Percentiles rank a stretch among this genome's conserved stretches.
These are phyloP conservation scores for Acacia acuminata DNA, from an alignment of 306 rosid species.

Conservation along the genomic window DNA sequence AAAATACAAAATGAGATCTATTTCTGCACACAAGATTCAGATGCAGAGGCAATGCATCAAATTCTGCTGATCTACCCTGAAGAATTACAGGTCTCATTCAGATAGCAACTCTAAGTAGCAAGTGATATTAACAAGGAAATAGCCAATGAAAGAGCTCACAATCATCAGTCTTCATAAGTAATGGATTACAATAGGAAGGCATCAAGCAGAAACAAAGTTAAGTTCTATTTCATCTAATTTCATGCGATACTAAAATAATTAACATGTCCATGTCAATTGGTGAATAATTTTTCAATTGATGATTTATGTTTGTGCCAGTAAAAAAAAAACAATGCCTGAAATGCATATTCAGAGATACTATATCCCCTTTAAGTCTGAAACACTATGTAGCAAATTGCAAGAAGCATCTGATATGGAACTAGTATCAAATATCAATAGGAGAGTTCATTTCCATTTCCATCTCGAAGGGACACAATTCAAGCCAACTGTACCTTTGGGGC, in stretches of 20 bases:
- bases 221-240: not conserved
- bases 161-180: not conserved
- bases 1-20: too few relatives aligned
- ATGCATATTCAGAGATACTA: not conserved
- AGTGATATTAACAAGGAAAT: not conserved
- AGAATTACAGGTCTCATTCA: not conserved
- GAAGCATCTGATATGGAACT: constrained; percentile 7
- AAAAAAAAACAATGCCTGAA: not conserved
- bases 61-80: not conserved
- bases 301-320: not conserved
- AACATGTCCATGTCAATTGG: not conserved
- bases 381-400: not conserved
- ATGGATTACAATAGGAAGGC: not conserved
- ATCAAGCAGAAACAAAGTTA: not conserved
- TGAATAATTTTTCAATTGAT: not conserved
- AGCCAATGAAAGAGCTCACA: not conserved
- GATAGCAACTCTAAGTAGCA: not conserved
- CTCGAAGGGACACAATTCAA: constrained; percentile 27
- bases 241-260: not conserved
- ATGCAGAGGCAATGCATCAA: too few relatives aligned
- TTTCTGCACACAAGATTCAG: too few relatives aligned
- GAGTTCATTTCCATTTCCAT: constrained; percentile 11
- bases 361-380: constrained; percentile 20
- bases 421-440: constrained; percentile 11
- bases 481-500: constrained; percentile 77